phyloP scores from a whole-genome alignment of 1,139 yeast genomes.

The Pichia sp. region DNA sequence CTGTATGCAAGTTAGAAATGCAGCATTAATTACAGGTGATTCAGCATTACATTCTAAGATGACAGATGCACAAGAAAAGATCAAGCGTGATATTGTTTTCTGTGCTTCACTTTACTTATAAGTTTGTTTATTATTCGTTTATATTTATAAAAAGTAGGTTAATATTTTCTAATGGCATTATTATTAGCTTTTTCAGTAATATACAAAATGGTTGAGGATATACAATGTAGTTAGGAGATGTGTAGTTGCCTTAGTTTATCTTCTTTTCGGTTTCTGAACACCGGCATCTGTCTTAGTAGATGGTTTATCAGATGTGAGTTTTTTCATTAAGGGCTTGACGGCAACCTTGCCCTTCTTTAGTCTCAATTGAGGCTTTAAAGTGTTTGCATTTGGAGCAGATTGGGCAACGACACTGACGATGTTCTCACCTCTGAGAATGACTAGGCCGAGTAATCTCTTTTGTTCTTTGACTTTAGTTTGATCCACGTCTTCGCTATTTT shows the following conservation, averaged over 20 bases:
- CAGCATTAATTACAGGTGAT: slow-evolving; percentile 94
- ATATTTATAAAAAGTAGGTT: no score
- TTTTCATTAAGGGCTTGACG: slow-evolving; percentile 29
- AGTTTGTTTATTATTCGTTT: no score
- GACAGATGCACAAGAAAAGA: slow-evolving; percentile 90
- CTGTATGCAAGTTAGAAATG: slow-evolving; percentile 92
- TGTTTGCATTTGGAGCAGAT: slow-evolving; percentile 54
- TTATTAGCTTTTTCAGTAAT: no score
- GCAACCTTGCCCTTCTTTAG: slow-evolving; percentile 32
- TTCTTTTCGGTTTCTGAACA: slow-evolving; percentile 12
- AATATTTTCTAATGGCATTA: no score
- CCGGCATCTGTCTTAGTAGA: slow-evolving; percentile 9
- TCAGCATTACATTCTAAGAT: slow-evolving; percentile 82
- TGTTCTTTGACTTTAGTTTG: slow-evolving; percentile 46
- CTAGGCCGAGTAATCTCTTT: slow-evolving; percentile 74
- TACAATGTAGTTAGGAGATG: no score
- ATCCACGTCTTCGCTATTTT: slow-evolving; percentile 25
- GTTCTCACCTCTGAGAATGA: slow-evolving; percentile 86
- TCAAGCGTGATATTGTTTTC: slow-evolving; percentile 95
- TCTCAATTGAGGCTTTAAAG: slow-evolving; percentile 30
- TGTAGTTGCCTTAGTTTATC: no score
- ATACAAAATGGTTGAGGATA: no score
- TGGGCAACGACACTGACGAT: slow-evolving; percentile 83
- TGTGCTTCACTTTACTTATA: slow-evolving; percentile 86
- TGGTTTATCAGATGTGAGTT: slow-evolving; percentile 15